Conservation (phyloP, 225 moss, liverwort and hornwort genomes). For the Pseudisothecium myosuroides region DNA sequence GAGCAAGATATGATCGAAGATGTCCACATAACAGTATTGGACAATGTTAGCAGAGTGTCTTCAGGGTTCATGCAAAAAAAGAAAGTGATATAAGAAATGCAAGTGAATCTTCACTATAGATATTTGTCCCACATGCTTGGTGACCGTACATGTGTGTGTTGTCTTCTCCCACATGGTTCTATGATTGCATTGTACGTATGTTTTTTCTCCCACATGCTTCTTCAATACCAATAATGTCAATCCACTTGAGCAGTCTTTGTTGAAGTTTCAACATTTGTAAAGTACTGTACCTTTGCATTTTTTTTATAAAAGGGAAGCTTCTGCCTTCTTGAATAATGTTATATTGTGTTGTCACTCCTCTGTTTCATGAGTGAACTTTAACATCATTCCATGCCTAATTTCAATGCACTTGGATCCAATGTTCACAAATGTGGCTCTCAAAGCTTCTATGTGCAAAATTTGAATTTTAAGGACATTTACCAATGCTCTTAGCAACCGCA, state of each 20-base stretch:
- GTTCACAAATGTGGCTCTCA: background rate
- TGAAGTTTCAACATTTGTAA: background rate
- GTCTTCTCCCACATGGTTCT: background rate
- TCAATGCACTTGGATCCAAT: background rate
- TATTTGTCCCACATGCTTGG: background rate
- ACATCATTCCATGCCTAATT: background rate
- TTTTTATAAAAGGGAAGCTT: no score
- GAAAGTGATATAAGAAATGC: background rate
- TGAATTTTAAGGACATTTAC: background rate
- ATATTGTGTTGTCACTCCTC: background rate
- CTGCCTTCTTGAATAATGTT: background rate
- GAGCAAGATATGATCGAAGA: background rate
- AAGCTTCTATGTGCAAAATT: background rate
- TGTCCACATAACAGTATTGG: no score
- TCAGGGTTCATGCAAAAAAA: no score
- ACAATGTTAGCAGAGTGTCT: no score
- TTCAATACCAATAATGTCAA: background rate
- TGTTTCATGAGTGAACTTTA: no score
- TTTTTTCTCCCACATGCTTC: background rate
- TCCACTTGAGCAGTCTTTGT: background rate
- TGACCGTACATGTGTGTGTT: background rate
- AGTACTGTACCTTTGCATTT: background rate
- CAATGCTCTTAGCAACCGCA: background rate
- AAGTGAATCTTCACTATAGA: background rate
- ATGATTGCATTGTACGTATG: background rate